Conservation (phyloP, 257 asterid genomes). For the Fraxinus excelsior region DNA sequence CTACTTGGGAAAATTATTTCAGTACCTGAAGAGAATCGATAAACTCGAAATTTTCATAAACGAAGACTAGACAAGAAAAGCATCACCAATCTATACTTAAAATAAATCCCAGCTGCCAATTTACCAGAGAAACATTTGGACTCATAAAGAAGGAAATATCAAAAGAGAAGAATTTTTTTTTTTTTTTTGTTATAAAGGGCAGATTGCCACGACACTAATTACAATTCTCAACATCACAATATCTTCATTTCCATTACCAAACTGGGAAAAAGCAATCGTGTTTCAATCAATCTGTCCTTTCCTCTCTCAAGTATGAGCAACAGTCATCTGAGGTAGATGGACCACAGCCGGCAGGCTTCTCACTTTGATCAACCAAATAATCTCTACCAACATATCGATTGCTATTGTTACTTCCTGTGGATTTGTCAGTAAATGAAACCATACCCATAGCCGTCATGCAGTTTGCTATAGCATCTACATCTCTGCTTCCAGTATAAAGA, state of each 20-base stretch:
- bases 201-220: slow-evolving; percentile 7
- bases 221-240: slow-evolving; percentile 10
- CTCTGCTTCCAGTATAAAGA: slow-evolving; percentile 58
- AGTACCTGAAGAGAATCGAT: not conserved
- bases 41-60: not conserved
- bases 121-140: too few species aligned
- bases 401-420: slow-evolving; percentile 24
- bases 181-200: not conserved
- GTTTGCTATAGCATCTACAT: slow-evolving; percentile 39
- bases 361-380: slow-evolving; percentile 40
- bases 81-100: not conserved
- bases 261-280: slow-evolving; percentile 10
- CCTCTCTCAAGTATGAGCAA: not conserved
- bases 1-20: not conserved
- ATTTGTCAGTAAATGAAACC: slow-evolving; percentile 44
- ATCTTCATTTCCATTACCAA: slow-evolving; percentile 44
- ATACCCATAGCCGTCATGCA: slow-evolving; percentile 51
- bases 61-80: not conserved
- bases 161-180: not conserved
- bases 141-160: not conserved
- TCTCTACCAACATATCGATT: slow-evolving; percentile 20
- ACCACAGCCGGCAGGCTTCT: slow-evolving; percentile 45
- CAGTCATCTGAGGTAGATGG: slow-evolving; percentile 25
- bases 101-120: not conserved
- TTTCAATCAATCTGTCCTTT: slow-evolving; percentile 29